These are phyloP conservation scores for Alternaria gaisen DNA, from an alignment of 2,329 filamentous ascomycete genomes.

Conservation along the genomic window DNA sequence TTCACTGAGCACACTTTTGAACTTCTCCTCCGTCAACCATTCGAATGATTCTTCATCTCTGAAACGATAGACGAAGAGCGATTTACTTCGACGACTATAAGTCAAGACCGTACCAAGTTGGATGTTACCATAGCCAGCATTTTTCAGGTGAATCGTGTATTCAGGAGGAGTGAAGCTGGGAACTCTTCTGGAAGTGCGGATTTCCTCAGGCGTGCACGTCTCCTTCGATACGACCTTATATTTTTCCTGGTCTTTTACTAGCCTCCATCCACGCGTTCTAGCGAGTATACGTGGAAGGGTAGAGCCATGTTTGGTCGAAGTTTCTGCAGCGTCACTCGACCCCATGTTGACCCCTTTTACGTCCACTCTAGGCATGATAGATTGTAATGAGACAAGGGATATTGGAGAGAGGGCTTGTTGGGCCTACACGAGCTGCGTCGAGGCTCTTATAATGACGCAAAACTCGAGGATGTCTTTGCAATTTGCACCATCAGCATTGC, in stretches of 20 bases:
- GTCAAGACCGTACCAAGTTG: conserved; percentile 1
- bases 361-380: conserved; percentile 4
- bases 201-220: conserved; percentile 2
- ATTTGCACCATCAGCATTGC: conserved; percentile 4
- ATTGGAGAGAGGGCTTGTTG: conserved; percentile 3
- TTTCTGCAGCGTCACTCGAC: conserved; percentile 3
- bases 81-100: conserved; percentile 3
- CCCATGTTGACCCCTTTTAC: neutral
- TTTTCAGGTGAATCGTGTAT: conserved; percentile 5
- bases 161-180: conserved; percentile 4
- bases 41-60: conserved; percentile 5
- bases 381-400: conserved; percentile 6
- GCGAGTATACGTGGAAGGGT: conserved; percentile 1
- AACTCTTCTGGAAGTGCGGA: neutral
- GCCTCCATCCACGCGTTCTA: conserved; percentile 3
- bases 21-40: conserved; percentile 2
- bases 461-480: conserved; percentile 5
- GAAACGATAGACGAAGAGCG: conserved; percentile 6
- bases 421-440: conserved; percentile 3
- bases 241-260: conserved; percentile 1
- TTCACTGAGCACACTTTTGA: conserved; percentile 5
- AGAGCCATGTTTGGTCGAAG: conserved; percentile 3
- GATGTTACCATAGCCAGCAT: conserved; percentile 4
- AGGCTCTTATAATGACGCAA: conserved; percentile 3
- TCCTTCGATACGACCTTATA: conserved; percentile 3